Base-by-base conservation (phyloP, 257 asterid species). In the Capsicum pubescens region DNA sequence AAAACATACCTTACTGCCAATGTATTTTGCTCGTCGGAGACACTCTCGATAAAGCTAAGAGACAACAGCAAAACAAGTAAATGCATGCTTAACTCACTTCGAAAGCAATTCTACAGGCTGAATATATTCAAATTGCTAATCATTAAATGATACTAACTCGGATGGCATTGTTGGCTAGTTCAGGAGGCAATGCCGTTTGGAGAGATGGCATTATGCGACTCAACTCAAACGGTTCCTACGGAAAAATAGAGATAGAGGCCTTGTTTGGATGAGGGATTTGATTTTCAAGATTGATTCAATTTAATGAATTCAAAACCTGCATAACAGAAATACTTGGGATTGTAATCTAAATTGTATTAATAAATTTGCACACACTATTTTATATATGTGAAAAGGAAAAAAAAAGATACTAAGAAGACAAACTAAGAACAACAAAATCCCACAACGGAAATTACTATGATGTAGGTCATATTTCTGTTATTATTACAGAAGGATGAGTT, bases 141-240 rank as follows among this genome's bases (percentile, higher is more conserved):
- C 3, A 16, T 58, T 2, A 86, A 48, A 12, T n/a, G 70, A 36
- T 35, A 84, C 93, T 86, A 36, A 95, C 98, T 87, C 98, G 88
- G 87, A 94, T 87, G 59, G 91, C 89, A 80, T 94, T 96, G 90
- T 93, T 93, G 79, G 98, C 99, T 15, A 96, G 97, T 90, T 94
- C 99, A 57, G 99, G 98, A 52, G 99, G 98, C 88, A 95, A 87
- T 14, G 98, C 95, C 54, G 97, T 90, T 88, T 94, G 98, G 81
- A 95, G 91, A 79, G 98, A 93, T 79, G 99, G 94, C 97, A 96
- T 96, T 63, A 9, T 66, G 80, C 80, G 48, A 74, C 80, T 50
- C 44, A 55, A 32, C 21, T 50, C 60, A 74, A 74, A 21, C 42
- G n/a, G 44, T 74, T n/a, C 59, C 81, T 50, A 12, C 8, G 60